Percentiles rank a stretch among this genome's conserved stretches.
Evolutionary conservation across 805 yeast species (phyloP).

Genomic region (Kodamaea fukazawae): DNA sequence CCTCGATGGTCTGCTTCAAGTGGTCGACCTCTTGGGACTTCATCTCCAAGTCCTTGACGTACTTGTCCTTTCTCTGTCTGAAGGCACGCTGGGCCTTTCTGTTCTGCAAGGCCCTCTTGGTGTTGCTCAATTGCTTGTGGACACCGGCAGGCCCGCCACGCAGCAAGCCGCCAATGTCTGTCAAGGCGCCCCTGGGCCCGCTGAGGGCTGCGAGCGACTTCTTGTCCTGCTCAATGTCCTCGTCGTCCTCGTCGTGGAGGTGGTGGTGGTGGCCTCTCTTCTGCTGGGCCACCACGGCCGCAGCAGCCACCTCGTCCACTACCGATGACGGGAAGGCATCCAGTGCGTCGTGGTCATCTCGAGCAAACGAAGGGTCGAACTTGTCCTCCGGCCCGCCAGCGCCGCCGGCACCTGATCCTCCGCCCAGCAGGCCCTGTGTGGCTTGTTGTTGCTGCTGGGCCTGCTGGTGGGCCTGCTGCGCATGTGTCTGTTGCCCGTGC

Average conservation of each 20-base stretch:
- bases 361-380: constrained; percentile 31
- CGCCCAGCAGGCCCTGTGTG: neutral
- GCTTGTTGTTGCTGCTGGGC: constrained; percentile 7
- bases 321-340: constrained; percentile 20
- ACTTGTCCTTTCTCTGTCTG: constrained; percentile 77
- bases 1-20: constrained; percentile 63
- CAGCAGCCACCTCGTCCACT: constrained; percentile 26
- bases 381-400: constrained; percentile 19
- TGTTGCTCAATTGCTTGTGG: constrained; percentile 41
- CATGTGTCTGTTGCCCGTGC: constrained; percentile 8
- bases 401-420: neutral
- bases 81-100: constrained; percentile 90
- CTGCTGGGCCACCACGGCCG: constrained; percentile 25
- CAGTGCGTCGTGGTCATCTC: constrained; percentile 18
- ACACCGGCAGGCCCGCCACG: constrained; percentile 26
- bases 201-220: constrained; percentile 5
- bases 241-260: constrained; percentile 10
- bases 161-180: constrained; percentile 7
- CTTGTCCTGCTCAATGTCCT: constrained; percentile 8
- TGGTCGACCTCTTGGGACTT: constrained; percentile 62
- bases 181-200: constrained; percentile 9
- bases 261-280: constrained; percentile 10
- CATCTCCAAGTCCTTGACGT: constrained; percentile 74
- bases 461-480: constrained; percentile 11
- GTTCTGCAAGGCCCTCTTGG: constrained; percentile 90